Evolutionary conservation across 108 stramenopile genomes (phyloP).

Genomic region (Nitzschia sp.): DNA sequence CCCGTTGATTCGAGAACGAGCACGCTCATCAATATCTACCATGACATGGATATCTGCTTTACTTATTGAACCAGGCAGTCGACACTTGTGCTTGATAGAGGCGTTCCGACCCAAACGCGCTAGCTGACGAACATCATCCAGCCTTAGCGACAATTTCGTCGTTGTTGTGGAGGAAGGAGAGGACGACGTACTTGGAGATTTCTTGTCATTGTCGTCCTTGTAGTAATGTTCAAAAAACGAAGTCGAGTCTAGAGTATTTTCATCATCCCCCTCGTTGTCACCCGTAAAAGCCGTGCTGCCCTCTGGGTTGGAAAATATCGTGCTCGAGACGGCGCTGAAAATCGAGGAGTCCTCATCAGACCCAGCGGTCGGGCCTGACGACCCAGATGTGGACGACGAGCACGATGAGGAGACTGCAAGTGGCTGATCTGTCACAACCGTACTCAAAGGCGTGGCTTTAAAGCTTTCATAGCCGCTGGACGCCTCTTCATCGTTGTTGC

Average conservation of each 20-base stretch:
- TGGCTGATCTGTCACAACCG: no score
- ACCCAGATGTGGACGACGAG: no score
- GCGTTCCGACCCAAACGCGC: slow-evolving; percentile 4
- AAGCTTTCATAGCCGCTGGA: no score
- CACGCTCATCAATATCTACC: slow-evolving; percentile 27
- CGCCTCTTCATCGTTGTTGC: no score
- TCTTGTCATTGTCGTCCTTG: background rate
- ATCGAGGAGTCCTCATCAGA: no score
- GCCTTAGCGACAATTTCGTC: background rate
- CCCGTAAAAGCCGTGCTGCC: background rate
- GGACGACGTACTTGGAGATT: background rate
- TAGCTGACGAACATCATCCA: background rate
- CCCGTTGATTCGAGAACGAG: background rate
- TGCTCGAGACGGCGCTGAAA: no score
- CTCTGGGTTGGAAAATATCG: no score
- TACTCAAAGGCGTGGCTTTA: no score
- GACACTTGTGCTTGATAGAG: background rate
- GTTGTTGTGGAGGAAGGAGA: background rate
- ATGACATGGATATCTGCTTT: slow-evolving; percentile 19
- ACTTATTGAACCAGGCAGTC: slow-evolving; percentile 6
- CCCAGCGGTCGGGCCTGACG: no score
- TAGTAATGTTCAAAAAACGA: background rate
- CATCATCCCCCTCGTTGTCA: background rate
- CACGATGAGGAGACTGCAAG: no score
- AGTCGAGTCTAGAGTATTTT: background rate